phyloP scores from a whole-genome alignment of 2,329 filamentous ascomycete genomes.

The Fusarium brevicatenulatum region DNA sequence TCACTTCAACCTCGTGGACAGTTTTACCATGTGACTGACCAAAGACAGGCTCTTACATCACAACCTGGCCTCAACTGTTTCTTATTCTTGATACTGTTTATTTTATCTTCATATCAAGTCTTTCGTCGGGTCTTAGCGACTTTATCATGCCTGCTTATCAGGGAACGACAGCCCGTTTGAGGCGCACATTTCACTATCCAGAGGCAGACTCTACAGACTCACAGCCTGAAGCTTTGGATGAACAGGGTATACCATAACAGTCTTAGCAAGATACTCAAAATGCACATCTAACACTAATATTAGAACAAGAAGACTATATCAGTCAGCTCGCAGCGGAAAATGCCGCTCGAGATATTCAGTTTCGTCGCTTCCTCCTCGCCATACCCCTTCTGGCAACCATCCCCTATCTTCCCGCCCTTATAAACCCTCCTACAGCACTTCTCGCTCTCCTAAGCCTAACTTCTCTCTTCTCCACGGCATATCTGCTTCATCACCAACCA shows the following conservation, averaged over 20 bases:
- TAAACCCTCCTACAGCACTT: constrained; percentile 51
- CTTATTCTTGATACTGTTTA: background rate
- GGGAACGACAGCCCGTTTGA: constrained; percentile 66
- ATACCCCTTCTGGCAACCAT: constrained; percentile 67
- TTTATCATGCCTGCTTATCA: constrained; percentile 40
- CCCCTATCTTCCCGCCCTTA: constrained; percentile 59
- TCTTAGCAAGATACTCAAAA: background rate
- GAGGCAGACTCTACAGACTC: constrained; percentile 62
- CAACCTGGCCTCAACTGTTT: background rate
- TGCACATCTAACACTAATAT: background rate
- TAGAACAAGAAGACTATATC: constrained; percentile 75
- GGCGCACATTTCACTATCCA: constrained; percentile 82
- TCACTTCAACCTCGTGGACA: constrained; percentile 19
- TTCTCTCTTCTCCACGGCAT: constrained; percentile 71
- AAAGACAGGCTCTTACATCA: constrained; percentile 17
- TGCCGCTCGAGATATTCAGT: constrained; percentile 65
- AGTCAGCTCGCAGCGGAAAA: constrained; percentile 64
- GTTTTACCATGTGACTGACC: constrained; percentile 41
- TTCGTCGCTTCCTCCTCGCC: constrained; percentile 66
- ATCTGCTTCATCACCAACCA: constrained; percentile 66
- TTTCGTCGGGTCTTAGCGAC: background rate
- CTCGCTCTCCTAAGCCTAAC: constrained; percentile 68
- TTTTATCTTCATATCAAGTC: background rate
- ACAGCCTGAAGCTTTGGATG: constrained; percentile 73
- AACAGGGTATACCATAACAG: constrained; percentile 67